Conservation (phyloP, 345 rosid genomes). For the Mercurialis annua region DNA sequence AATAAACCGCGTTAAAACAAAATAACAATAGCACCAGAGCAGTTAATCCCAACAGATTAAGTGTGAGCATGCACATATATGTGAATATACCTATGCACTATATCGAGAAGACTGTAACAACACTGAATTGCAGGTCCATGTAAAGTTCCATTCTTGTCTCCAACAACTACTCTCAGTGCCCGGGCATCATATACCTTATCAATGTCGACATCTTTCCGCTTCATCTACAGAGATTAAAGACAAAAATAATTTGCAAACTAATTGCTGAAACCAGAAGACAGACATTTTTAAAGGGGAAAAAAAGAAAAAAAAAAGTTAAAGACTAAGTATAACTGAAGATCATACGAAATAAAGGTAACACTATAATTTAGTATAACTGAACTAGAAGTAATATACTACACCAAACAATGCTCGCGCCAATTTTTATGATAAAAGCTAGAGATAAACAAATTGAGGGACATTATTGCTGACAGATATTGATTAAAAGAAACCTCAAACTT, state of each 20-base stretch:
- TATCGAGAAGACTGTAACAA: slow-evolving; percentile 68
- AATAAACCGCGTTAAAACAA: not conserved
- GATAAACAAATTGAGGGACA: not conserved
- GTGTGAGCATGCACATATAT: not conserved
- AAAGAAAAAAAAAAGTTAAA: not conserved
- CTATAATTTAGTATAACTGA: not conserved
- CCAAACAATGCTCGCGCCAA: not conserved
- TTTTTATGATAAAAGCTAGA: not conserved
- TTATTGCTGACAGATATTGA: not conserved
- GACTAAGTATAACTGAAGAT: not conserved
- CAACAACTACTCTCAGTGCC: slow-evolving; percentile 69
- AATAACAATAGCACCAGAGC: not conserved
- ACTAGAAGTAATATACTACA: not conserved
- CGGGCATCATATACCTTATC: slow-evolving; percentile 66
- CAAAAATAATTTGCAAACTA: not conserved
- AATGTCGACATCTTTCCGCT: slow-evolving; percentile 61
- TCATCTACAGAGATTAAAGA: slow-evolving; percentile 46
- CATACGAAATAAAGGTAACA: not conserved
- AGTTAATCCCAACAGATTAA: not conserved
- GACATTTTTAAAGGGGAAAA: not conserved
- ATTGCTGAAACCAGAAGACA: not conserved
- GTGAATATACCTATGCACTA: slow-evolving; percentile 49
- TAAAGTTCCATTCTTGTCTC: slow-evolving; percentile 67
- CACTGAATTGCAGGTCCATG: slow-evolving; percentile 70
- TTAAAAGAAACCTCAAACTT: slow-evolving; percentile 5